phyloP scores from a whole-genome alignment of 768 basidiomycete species.

The Suillus cothurnatus region DNA sequence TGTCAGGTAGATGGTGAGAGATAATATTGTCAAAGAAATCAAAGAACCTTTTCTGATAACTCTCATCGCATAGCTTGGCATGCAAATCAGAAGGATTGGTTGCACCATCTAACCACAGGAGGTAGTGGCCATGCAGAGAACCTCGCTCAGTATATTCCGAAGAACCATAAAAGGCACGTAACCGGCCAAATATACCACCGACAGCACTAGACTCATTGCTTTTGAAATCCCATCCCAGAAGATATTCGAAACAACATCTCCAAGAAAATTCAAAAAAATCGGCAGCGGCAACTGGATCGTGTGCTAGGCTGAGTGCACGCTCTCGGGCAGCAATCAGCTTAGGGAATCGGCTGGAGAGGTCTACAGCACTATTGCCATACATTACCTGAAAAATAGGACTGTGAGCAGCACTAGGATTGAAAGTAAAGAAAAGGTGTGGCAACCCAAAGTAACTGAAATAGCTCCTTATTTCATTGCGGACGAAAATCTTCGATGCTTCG shows the following conservation, averaged over 20 bases:
- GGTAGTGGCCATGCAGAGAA: too few relatives aligned
- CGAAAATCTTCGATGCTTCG: slow-evolving; percentile 24
- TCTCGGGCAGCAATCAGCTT: background rate
- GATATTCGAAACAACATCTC: slow-evolving; percentile 21
- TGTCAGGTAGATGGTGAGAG: too few relatives aligned
- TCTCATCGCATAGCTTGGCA: too few relatives aligned
- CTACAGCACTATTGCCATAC: slow-evolving; percentile 18
- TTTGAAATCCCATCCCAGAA: background rate
- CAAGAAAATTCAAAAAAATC: slow-evolving; percentile 24
- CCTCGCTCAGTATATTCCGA: slow-evolving; percentile 25
- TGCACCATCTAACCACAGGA: too few relatives aligned
- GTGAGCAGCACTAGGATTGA: slow-evolving; percentile 21
- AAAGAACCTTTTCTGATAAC: too few relatives aligned
- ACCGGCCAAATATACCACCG: slow-evolving; percentile 33
- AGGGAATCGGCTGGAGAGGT: background rate
- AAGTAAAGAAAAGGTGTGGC: slow-evolving; percentile 26
- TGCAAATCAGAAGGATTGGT: too few relatives aligned
- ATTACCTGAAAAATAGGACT: slow-evolving; percentile 32
- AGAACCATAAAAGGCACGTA: slow-evolving; percentile 32
- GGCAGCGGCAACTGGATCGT: background rate
- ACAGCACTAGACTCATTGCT: background rate
- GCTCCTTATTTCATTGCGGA: slow-evolving; percentile 22
- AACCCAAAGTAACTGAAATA: slow-evolving; percentile 31
- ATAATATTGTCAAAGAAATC: too few relatives aligned
- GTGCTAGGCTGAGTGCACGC: too few relatives aligned